Conservation (phyloP, 164 flowering plant species). For the Umbilicus rupestris region DNA sequence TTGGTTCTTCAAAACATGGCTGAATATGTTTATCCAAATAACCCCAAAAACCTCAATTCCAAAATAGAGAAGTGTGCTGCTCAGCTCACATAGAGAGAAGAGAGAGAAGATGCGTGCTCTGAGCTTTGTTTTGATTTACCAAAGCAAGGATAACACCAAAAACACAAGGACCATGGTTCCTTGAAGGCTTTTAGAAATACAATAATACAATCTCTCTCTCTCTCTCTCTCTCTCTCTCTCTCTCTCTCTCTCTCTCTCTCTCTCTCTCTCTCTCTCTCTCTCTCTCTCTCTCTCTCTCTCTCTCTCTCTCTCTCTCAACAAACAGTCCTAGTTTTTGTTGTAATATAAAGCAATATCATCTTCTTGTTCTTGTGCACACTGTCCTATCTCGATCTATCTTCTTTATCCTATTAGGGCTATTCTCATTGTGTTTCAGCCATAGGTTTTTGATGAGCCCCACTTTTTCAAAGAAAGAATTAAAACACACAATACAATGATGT, state of each 20-base stretch:
- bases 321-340: neutral
- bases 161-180: neutral
- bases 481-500: neutral
- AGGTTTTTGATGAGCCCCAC: neutral
- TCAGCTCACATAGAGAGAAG: slow-evolving; percentile 1
- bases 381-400: slow-evolving; percentile 3
- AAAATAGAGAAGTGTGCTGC: neutral
- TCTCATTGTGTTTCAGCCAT: slow-evolving; percentile 1
- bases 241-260: neutral
- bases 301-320: neutral
- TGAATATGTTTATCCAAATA: slow-evolving; percentile 2
- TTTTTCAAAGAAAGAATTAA: neutral
- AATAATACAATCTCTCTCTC: too few species aligned
- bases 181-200: neutral
- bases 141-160: slow-evolving; percentile 1
- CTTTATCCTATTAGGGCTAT: neutral
- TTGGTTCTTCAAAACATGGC: neutral
- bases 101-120: neutral
- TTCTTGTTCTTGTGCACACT: slow-evolving; percentile 1
- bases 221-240: neutral
- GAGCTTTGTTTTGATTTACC: slow-evolving; percentile 3
- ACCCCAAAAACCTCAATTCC: neutral
- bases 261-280: neutral
- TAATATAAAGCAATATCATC: neutral
- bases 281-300: too few species aligned